Percentiles rank a stretch among this genome's conserved stretches.
These are phyloP conservation scores for Eremothecium gossypii DNA, from an alignment of 1,139 yeast genomes.

Conservation along the genomic window DNA sequence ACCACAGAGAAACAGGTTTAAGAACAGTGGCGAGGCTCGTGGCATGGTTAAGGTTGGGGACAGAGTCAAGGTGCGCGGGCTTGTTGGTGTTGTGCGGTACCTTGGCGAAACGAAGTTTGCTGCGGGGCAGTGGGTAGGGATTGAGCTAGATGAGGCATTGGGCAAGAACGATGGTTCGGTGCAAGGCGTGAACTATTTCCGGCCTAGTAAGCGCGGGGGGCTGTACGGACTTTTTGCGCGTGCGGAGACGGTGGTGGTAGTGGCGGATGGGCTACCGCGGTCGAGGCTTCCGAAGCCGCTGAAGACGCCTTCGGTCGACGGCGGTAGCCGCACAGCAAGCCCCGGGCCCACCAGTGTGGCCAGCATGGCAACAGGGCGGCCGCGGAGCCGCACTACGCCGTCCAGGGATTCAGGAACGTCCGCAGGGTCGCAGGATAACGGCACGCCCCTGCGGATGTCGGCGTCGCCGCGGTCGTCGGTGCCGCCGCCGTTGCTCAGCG, in stretches of 20 bases:
- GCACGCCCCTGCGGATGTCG: too few species aligned
- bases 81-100: conserved; percentile 40
- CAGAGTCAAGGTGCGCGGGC: conserved; percentile 36
- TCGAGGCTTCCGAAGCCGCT: neutral
- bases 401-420: neutral
- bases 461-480: neutral
- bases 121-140: conserved; percentile 68
- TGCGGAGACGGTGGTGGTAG: conserved; percentile 19
- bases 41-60: conserved; percentile 31
- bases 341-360: neutral
- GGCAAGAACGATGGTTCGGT: conserved; percentile 83
- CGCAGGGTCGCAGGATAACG: too few species aligned
- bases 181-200: conserved; percentile 54
- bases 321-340: neutral
- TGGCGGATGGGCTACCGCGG: neutral
- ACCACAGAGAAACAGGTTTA: too few species aligned
- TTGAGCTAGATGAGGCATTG: conserved; percentile 49
- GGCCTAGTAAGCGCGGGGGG: conserved; percentile 31
- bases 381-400: neutral
- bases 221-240: conserved; percentile 56
- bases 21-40: too few species aligned
- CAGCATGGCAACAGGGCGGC: neutral
- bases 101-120: conserved; percentile 51
- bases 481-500: neutral
- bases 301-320: neutral